Base-by-base conservation (phyloP, 2,329 filamentous ascomycete species). In the Escovopsis sp. region DNA sequence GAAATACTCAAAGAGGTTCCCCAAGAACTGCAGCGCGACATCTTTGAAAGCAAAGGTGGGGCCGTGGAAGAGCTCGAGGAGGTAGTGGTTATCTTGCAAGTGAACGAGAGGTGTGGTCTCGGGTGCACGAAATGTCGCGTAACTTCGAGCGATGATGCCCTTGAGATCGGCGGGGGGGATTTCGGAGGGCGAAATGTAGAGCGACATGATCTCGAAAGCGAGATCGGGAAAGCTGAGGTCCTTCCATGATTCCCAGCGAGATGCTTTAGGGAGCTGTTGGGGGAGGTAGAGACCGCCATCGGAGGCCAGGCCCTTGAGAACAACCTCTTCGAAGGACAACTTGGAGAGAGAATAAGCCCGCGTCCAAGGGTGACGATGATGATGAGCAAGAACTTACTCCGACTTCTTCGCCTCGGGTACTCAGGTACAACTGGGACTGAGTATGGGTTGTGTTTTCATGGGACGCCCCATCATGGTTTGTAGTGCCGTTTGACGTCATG, bases 1-100 rank as follows among this genome's bases (percentile, higher is more conserved):
- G 60, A 91, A 89, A 60, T 89, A 91, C 61, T 93, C 84, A 50
- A 93, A 96, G 2, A 98, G 69, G 55, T 98, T 96, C n/a, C 91
- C 91, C 2, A 98, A 67, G 57, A 95, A 91, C 53, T 96, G 89
- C 47, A 96, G 68, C 13, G 88, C 88, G 40, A 53, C 56, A 62
- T 96, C 89, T 65, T 96, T 94, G 70, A 96, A 96, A 2, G 89
- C 83, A 58, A 87, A 95, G 1, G 82, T 96, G 5, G 88, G 91
- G 1, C 91, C 91, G 59, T 96, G 89, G 71, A 96, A 98, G 35
- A 98, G 74, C 63, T 98, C 91, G 30, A 98, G 75, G 43, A 95
- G 69, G 57, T 94, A 79, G 35, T 95, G 68, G 57, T 89, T 82
- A 55, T 89, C 74, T 10, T 56, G 48, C 41, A 95, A 70, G n/a